Evolutionary conservation across 331 rosid species (phyloP).

Genomic region (Telfairia occidentalis): DNA sequence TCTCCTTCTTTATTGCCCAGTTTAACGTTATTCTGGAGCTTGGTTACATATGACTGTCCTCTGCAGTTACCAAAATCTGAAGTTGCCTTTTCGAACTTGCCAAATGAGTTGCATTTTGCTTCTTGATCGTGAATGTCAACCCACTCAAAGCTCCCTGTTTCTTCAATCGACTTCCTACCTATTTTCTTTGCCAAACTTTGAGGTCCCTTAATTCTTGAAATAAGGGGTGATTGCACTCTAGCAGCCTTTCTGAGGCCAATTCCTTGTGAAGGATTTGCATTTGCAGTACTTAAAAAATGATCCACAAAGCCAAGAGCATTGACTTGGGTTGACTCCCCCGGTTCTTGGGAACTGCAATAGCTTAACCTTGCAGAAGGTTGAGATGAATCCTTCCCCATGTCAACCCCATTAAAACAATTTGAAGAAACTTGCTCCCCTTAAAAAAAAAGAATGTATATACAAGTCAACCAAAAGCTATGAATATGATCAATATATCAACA

Average conservation of each 20-base stretch:
- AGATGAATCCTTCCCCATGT: conserved; percentile 13
- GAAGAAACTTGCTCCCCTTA: conserved; percentile 14
- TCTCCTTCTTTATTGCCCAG: conserved; percentile 18
- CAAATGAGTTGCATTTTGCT: conserved; percentile 64
- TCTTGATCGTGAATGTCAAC: conserved; percentile 74
- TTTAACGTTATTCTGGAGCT: conserved; percentile 21
- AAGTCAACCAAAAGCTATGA: neutral
- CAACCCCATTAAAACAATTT: neutral
- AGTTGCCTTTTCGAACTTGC: conserved; percentile 45
- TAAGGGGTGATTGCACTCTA: conserved; percentile 24
- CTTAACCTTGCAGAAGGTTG: conserved; percentile 40
- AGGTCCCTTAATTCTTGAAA: conserved; percentile 41
- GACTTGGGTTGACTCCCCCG: conserved; percentile 72
- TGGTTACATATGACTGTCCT: conserved; percentile 19
- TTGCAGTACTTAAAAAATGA: conserved; percentile 36
- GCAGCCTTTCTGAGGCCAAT: conserved; percentile 24
- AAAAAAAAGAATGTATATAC: neutral
- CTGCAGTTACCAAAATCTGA: conserved; percentile 23
- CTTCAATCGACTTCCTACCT: conserved; percentile 26
- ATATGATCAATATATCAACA: neutral
- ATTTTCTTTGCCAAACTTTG: conserved; percentile 58
- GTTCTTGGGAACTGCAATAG: conserved; percentile 80
- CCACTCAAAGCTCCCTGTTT: conserved; percentile 61
- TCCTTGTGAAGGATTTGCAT: conserved; percentile 39
- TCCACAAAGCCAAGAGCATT: conserved; percentile 82